Base-by-base conservation (phyloP, 2,329 filamentous ascomycete genomes). In the Penicillium sp. region DNA sequence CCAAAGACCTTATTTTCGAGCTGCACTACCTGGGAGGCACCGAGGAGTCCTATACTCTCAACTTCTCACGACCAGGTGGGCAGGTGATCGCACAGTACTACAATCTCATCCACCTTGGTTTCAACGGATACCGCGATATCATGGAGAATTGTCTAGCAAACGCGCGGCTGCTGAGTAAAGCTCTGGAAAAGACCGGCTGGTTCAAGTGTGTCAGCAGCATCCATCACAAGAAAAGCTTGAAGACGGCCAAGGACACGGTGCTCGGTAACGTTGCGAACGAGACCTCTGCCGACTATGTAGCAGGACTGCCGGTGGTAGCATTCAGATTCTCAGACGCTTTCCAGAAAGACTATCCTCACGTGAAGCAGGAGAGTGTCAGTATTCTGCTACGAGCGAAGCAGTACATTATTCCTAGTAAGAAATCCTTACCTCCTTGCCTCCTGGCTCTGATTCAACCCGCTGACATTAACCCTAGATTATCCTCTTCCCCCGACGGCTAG, bases 1-100 rank as follows among this genome's bases (percentile, higher is more conserved):
- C 87, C 5, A 81, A 86, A 64, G 80, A 89, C 59, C 76, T 90
- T 5, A 79, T 89, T 60, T 90, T 90, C 67, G 83, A 89, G 68
- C 77, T 90, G 18, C 83, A 84, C 67, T 90, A 90, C 64, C 80
- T 90, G 0, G 87, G 87, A 38, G 85, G 86, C n/a, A 87, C 84
- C 0, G 85, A 89, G 64, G 81, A 87, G 65, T 85, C 83, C 1
- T 90, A 84, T 70, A 89, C 86, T 0, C 77, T 90, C 20, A 90
- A 89, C 72, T 90, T 90, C 74, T 88, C 85, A 1, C 81, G 87
- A 0, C 86, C 86, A 0, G 87, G 86, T 3, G 83, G 84, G 0
- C 87, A 89, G 60, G 77, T 90, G 56, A 84, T 89, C 59, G 85
- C 80, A 0, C 87, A 90, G 66, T 90, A 90, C 70, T 90, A 84